Base-by-base conservation (phyloP, 495 filamentous ascomycete species). In the Echria macrotheca region DNA sequence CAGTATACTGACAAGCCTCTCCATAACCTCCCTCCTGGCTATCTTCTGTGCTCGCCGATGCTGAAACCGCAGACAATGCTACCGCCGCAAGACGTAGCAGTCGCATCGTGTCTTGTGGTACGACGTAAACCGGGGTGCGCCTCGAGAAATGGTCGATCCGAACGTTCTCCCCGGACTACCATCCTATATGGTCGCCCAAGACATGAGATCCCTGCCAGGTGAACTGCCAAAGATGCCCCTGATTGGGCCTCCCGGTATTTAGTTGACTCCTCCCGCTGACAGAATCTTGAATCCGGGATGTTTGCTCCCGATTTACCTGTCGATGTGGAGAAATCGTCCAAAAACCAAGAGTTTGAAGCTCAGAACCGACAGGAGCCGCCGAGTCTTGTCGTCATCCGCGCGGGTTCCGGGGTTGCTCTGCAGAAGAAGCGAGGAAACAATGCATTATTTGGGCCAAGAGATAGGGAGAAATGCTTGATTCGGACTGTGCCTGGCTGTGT, bases 1-100 rank as follows among this genome's bases (percentile, higher is more conserved):
- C 48, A 4, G 24, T 44, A 19, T 25, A 50, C n/a, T 53, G 44
- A 36, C 56, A 59, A 1, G 25, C 31, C 21, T 28, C 45, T 10
- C 33, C n/a, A n/a, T n/a, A n/a, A n/a, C n/a, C n/a, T n/a, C n/a
- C n/a, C n/a, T n/a, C 32, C 12, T 44, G 42, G 5, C n/a, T 15
- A 9, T 41, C 19, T 5, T 41, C 28, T 6, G 28, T 6, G 7
- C 12, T 6, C 7, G 28, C 28, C 28, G 12, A 31, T 31, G 28
- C 6, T 31, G 6, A 12, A 31, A 6, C 28, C 7, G 7, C 28
- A 6, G 12, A 12, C 28, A 6, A 31, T 12, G 28, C 28, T 31
- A 12, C 28, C 12, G 12, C 12, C 12, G 12, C 6, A 31, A 31
- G 6, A 12, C 7, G 6, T 31, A 31, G 28, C 28, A 31, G 12